Conservation (phyloP, 2,329 filamentous ascomycete genomes). For the Arthrobotrys musiformis region DNA sequence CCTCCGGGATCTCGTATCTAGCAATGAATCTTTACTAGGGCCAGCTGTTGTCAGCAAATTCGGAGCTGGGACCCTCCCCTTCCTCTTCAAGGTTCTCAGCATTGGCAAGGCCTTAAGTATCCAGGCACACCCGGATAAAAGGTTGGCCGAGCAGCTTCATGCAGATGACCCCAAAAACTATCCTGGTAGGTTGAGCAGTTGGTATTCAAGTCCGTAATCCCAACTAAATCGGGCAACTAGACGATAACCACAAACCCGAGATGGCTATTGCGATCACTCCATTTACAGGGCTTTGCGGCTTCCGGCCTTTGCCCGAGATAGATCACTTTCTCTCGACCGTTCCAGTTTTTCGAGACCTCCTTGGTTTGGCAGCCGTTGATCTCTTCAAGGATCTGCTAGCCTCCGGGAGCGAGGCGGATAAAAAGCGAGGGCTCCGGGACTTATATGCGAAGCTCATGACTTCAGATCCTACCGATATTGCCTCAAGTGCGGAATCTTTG, state of each 20-base stretch:
- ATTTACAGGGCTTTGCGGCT: slow-evolving; percentile 95
- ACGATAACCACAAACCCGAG: slow-evolving; percentile 99
- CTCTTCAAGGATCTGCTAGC: slow-evolving; percentile 69
- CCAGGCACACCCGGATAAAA: slow-evolving; percentile 96
- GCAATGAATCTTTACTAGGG: slow-evolving; percentile 85
- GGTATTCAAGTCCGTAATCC: no score
- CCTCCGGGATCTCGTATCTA: slow-evolving; percentile 85
- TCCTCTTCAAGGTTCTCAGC: slow-evolving; percentile 97
- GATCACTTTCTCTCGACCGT: slow-evolving; percentile 80
- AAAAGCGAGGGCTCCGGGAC: slow-evolving; percentile 80
- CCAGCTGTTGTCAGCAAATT: slow-evolving; percentile 78
- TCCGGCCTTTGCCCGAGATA: slow-evolving; percentile 87
- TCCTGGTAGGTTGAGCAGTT: slow-evolving; percentile 65
- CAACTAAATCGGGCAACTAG: slow-evolving; percentile 61
- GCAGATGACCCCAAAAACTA: slow-evolving; percentile 90
- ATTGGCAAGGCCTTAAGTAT: slow-evolving; percentile 97
- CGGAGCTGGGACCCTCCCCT: slow-evolving; percentile 80
- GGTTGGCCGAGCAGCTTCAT: slow-evolving; percentile 88
- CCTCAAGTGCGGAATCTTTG: slow-evolving; percentile 74
- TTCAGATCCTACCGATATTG: slow-evolving; percentile 74
- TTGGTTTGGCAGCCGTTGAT: slow-evolving; percentile 73
- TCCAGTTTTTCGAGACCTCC: slow-evolving; percentile 72
- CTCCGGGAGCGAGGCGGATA: slow-evolving; percentile 62
- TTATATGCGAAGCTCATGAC: slow-evolving; percentile 85
- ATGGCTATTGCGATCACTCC: slow-evolving; percentile 98